A percentile compares a stretch with the other conserved stretches of the same genome.
Conservation (phyloP, 2,329 filamentous ascomycete species). For the Botrytis cinerea region DNA sequence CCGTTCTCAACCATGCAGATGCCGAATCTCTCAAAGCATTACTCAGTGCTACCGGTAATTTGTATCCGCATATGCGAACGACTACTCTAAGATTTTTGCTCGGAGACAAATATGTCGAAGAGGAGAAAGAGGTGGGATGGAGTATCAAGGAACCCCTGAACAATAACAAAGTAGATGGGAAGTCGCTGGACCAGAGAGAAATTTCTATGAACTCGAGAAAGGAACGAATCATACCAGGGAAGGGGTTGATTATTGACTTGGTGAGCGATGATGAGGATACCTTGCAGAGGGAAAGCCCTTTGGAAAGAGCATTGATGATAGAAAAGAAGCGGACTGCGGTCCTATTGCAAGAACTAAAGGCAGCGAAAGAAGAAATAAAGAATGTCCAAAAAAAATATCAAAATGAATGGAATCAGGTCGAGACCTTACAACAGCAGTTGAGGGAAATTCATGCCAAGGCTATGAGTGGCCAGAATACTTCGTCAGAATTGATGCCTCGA, state of each 20-base stretch:
- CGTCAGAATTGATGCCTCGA: background rate
- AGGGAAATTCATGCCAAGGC: background rate
- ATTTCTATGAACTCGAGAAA: background rate
- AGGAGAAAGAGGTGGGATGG: background rate
- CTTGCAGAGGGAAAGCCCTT: too few species aligned
- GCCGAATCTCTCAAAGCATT: background rate
- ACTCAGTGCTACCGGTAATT: background rate
- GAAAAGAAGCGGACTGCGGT: background rate
- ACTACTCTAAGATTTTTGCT: background rate
- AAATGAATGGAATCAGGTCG: constrained; percentile 5
- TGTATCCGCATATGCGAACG: constrained; percentile 10
- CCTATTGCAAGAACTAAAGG: background rate
- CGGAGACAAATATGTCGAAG: constrained; percentile 7
- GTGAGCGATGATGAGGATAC: constrained; percentile 11
- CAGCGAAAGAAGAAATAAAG: background rate
- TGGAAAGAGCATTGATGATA: background rate
- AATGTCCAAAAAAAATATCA: background rate
- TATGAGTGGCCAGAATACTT: background rate
- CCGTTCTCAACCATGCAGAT: background rate
- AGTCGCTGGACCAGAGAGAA: background rate
- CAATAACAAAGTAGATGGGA: background rate
- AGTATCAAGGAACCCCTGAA: background rate
- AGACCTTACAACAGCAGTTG: background rate
- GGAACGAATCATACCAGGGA: background rate
- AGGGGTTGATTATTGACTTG: constrained; percentile 8